These are phyloP conservation scores for Dendrostoma leiphaemia DNA, from an alignment of 2,329 filamentous ascomycete species.

Conservation along the genomic window DNA sequence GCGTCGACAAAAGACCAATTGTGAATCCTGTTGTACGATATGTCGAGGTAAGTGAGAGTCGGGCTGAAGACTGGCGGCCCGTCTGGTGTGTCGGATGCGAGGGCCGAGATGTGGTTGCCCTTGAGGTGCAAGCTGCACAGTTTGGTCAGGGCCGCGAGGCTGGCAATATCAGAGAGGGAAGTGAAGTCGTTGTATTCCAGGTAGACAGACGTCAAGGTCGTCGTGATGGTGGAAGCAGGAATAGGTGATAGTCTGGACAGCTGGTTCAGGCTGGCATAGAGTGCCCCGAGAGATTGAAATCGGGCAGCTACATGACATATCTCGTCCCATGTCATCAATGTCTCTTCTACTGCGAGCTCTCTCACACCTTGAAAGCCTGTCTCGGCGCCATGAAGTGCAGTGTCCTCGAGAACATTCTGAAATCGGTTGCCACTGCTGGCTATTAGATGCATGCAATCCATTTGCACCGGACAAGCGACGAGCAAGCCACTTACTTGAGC, in stretches of 20 bases:
- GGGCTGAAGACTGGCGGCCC: slow-evolving; percentile 48
- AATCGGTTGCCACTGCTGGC: slow-evolving; percentile 70
- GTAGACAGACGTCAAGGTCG: slow-evolving; percentile 60
- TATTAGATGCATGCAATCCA: slow-evolving; percentile 16
- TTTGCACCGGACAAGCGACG: neutral
- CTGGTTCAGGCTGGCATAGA: slow-evolving; percentile 58
- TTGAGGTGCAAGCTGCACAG: slow-evolving; percentile 70
- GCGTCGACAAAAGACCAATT: slow-evolving; percentile 74
- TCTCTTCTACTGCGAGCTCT: slow-evolving; percentile 66
- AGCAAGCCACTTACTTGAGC: slow-evolving; percentile 59
- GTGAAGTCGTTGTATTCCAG: slow-evolving; percentile 72
- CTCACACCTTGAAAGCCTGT: slow-evolving; percentile 49
- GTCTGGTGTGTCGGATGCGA: slow-evolving; percentile 30
- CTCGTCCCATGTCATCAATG: slow-evolving; percentile 64
- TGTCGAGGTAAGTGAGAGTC: slow-evolving; percentile 63
- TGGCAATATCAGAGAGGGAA: slow-evolving; percentile 53
- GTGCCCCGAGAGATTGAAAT: slow-evolving; percentile 51
- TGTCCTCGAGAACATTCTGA: slow-evolving; percentile 41
- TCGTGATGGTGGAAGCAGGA: slow-evolving; percentile 40
- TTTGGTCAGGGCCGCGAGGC: slow-evolving; percentile 48
- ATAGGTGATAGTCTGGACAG: slow-evolving; percentile 45
- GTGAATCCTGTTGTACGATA: slow-evolving; percentile 69
- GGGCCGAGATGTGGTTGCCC: slow-evolving; percentile 64
- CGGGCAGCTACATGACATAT: slow-evolving; percentile 51
- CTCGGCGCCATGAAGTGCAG: slow-evolving; percentile 32